A percentile compares a stretch with the other conserved stretches of the same genome.
phyloP scores from a whole-genome alignment of 2,329 filamentous ascomycete genomes.

The Purpureocillium takamizusanense region DNA sequence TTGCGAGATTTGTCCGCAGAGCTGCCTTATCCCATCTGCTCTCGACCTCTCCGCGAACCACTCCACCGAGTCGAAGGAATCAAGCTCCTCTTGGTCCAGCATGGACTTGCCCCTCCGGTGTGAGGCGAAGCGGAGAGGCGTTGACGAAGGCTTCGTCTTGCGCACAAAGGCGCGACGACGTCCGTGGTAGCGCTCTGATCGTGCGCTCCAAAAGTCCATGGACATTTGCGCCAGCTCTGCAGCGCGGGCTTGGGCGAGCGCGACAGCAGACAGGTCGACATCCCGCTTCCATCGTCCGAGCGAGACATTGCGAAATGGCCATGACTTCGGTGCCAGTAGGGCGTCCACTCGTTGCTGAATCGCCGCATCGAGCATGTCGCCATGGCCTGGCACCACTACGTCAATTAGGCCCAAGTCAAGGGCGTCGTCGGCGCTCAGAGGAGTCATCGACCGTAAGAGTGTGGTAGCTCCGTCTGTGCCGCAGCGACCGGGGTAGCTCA shows the following conservation, averaged over 20 bases:
- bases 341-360: conserved; percentile 23
- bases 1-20: too few relatives aligned
- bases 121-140: conserved; percentile 28
- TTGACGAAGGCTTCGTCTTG: conserved; percentile 25
- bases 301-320: not conserved
- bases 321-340: conserved; percentile 6
- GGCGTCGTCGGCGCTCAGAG: conserved; percentile 27
- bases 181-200: conserved; percentile 25
- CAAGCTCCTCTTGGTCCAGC: conserved; percentile 25
- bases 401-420: conserved; percentile 27
- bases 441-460: conserved; percentile 26
- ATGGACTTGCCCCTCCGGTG: conserved; percentile 19
- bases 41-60: conserved; percentile 7
- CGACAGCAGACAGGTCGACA: conserved; percentile 19
- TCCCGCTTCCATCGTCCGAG: conserved; percentile 22
- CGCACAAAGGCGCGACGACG: conserved; percentile 29
- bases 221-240: conserved; percentile 30
- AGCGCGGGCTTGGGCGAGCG: conserved; percentile 22
- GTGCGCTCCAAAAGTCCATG: conserved; percentile 30
- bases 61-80: conserved; percentile 21
- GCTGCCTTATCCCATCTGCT: too few relatives aligned
- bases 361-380: conserved; percentile 21
- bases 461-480: conserved; percentile 18
- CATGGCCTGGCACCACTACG: conserved; percentile 24
- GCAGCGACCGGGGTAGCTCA: conserved; percentile 28